Conservation (phyloP, 768 basidiomycete genomes). For the Termitomyces sp. region DNA sequence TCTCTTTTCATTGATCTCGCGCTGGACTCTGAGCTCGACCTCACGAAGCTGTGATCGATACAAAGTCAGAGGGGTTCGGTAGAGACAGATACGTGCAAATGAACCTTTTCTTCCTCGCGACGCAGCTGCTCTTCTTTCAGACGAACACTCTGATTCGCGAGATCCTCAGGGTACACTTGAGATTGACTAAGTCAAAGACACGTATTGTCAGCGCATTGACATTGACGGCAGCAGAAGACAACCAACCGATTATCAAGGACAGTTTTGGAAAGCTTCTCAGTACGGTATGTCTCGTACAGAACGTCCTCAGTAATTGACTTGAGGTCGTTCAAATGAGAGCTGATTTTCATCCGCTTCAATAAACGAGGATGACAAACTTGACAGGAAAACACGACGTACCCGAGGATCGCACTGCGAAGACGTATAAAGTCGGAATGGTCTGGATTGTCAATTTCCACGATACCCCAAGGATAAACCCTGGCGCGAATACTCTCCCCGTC, state of each 20-base stretch:
- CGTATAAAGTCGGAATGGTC: slow-evolving; percentile 83
- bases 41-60: slow-evolving; percentile 56
- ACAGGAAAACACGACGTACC: slow-evolving; percentile 26
- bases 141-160: slow-evolving; percentile 79
- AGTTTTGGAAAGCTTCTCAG: slow-evolving; percentile 78
- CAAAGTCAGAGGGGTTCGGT: not conserved
- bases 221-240: not conserved
- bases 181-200: slow-evolving; percentile 38
- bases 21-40: slow-evolving; percentile 78
- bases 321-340: slow-evolving; percentile 79
- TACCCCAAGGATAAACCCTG: slow-evolving; percentile 87
- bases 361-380: slow-evolving; percentile 8
- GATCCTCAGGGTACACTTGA: slow-evolving; percentile 77
- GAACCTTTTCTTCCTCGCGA: slow-evolving; percentile 78
- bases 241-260: slow-evolving; percentile 50
- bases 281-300: slow-evolving; percentile 83
- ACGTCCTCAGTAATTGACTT: slow-evolving; percentile 82
- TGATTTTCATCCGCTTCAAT: slow-evolving; percentile 20
- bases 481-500: slow-evolving; percentile 76
- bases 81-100: not conserved
- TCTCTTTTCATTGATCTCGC: slow-evolving; percentile 83
- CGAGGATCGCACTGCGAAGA: slow-evolving; percentile 72
- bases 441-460: slow-evolving; percentile 89
- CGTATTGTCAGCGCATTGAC: not conserved
- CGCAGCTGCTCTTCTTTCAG: slow-evolving; percentile 90